These are phyloP conservation scores for Beauveria brongniartii DNA, from an alignment of 2,329 filamentous ascomycete species.

Conservation along the genomic window DNA sequence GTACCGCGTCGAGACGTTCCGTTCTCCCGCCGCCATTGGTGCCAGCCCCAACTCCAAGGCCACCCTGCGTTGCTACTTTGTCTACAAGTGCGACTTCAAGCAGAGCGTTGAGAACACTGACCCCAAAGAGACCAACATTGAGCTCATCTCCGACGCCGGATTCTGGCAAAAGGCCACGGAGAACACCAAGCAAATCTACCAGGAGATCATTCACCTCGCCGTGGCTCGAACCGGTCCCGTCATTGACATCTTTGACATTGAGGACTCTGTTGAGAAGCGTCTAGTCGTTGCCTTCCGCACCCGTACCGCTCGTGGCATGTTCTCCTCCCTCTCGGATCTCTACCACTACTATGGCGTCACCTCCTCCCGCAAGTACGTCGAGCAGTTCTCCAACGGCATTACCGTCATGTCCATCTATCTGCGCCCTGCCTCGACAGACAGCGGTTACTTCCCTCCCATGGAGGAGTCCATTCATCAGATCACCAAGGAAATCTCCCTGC, in stretches of 20 bases:
- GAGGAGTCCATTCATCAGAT: conserved; percentile 97
- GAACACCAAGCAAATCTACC: conserved; percentile 94
- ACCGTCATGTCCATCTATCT: conserved; percentile 96
- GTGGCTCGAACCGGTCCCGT: conserved; percentile 84
- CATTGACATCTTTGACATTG: conserved; percentile 96
- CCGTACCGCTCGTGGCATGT: conserved; percentile 83
- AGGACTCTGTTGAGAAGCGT: conserved; percentile 83
- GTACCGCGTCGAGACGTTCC: conserved; percentile 96
- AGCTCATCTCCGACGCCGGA: conserved; percentile 84
- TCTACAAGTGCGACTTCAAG: conserved; percentile 91
- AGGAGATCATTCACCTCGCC: conserved; percentile 81
- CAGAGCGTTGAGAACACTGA: conserved; percentile 62
- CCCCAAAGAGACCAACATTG: conserved; percentile 76
- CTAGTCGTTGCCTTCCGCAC: conserved; percentile 92
- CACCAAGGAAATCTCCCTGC: conserved; percentile 92
- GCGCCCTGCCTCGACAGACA: conserved; percentile 55
- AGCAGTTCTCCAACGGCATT: conserved; percentile 98
- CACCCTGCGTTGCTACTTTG: conserved; percentile 93
- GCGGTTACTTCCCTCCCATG: conserved; percentile 63
- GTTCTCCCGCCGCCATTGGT: conserved; percentile 75
- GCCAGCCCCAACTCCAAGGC: conserved; percentile 60
- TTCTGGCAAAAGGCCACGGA: conserved; percentile 93
- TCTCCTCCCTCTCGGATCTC: conserved; percentile 88
- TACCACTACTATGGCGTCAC: conserved; percentile 99
- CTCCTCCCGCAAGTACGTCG: conserved; percentile 92